Evolutionary conservation across 495 filamentous ascomycete species (phyloP), one percentile per base, ranked within the genome.

Genomic region (Daldinia vernicosa): DNA sequence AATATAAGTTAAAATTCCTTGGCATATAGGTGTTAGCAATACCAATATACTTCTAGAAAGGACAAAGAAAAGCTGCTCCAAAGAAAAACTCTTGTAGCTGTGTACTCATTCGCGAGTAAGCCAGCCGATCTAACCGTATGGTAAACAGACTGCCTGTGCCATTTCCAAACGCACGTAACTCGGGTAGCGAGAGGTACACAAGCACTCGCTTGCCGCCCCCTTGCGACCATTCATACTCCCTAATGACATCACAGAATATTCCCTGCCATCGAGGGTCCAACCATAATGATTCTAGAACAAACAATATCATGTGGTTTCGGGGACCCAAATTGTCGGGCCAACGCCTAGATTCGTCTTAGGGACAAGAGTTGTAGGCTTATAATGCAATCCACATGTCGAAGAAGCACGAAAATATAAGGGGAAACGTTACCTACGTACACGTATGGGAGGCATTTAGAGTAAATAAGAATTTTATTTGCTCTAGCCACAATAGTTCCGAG

Each of bases 131-230:
- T 30, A 28, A 30, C 27, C 26, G 7, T n/a, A 24, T 7, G 27
- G 4, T 9, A n/a, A 28, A 14, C 0, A 5, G 15, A 9, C 43
- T 1, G 2, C 19, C 12, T 22, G 15, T 28, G 4, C 50, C 24
- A 6, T 26, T 14, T 12, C 26, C 40, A 11, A 62, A 57, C 39
- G 47, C 28, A 57, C 30, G 30, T 51, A 19, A 22, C 24, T 26
- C 60, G 53, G 32, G 26, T 54, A 57, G 15, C n/a, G 47, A 69
- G 22, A 69, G 60, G 52, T 60, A 45, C 39, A 60, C 17, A 30
- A 28, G 45, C 60, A 40, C 53, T 47, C 60, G 67, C 63, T 69
- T 64, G 67, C 56, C 60, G 17, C 22, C 8, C 28, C 24, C 5
- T 47, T 47, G 17, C 45, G n/a, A 50, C 28, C n/a, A 26, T 59